These are phyloP conservation scores for Pichia sp. DNA, from an alignment of 1,139 yeast species.

Conservation along the genomic window DNA sequence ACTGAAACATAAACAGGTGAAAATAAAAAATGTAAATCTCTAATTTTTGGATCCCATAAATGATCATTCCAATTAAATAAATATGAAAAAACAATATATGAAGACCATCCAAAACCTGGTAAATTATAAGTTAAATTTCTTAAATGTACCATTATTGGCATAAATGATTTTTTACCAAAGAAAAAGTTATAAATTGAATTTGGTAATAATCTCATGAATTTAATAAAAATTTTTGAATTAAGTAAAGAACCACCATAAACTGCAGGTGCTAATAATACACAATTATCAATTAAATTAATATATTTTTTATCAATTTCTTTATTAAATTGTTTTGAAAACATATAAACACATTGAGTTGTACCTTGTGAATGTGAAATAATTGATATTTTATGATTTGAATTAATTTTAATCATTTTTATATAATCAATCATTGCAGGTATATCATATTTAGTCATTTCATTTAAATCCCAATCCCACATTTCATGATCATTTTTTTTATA, in stretches of 20 bases:
- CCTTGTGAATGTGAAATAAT: slow-evolving; percentile 90
- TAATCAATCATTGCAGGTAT: slow-evolving; percentile 64
- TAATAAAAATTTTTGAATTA: slow-evolving; percentile 49
- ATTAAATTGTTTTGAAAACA: slow-evolving; percentile 42
- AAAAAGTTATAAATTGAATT: slow-evolving; percentile 36
- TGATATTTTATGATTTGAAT: slow-evolving; percentile 39
- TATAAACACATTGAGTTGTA: slow-evolving; percentile 73
- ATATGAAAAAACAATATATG: slow-evolving; percentile 76
- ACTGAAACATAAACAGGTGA: slow-evolving; percentile 82
- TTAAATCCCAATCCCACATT: slow-evolving; percentile 84
- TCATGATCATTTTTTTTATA: slow-evolving; percentile 42
- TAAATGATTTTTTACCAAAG: slow-evolving; percentile 57
- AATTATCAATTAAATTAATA: slow-evolving; percentile 40
- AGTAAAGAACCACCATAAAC: slow-evolving; percentile 76
- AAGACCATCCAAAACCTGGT: slow-evolving; percentile 49
- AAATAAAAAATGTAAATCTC: slow-evolving; percentile 71
- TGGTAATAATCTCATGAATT: slow-evolving; percentile 44
- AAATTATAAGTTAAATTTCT: slow-evolving; percentile 42
- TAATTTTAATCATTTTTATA: slow-evolving; percentile 41
- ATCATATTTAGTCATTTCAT: slow-evolving; percentile 73
- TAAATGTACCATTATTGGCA: slow-evolving; percentile 51
- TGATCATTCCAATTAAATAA: slow-evolving; percentile 80
- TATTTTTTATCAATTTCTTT: no score
- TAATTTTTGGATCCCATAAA: slow-evolving; percentile 64
- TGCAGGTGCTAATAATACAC: slow-evolving; percentile 84